A percentile compares a stretch with the other conserved stretches of the same genome.
Evolutionary conservation across 345 rosid species (phyloP).

Genomic region (Corchorus olitorius): DNA sequence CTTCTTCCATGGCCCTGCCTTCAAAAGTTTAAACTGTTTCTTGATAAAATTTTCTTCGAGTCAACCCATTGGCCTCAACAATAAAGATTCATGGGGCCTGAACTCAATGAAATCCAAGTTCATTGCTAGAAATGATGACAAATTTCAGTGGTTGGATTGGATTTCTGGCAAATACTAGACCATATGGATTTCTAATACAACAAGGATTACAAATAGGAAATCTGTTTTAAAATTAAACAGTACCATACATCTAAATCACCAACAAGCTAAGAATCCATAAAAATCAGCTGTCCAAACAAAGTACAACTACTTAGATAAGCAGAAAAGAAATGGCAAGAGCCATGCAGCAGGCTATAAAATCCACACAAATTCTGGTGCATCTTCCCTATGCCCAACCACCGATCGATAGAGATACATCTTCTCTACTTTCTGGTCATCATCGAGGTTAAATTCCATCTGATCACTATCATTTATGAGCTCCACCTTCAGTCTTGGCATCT

Average conservation of each 20-base stretch:
- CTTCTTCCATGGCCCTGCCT: neutral
- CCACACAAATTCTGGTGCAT: slow-evolving; percentile 77
- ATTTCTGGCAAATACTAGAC: slow-evolving; percentile 17
- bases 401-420: slow-evolving; percentile 87
- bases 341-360: slow-evolving; percentile 45
- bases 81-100: neutral
- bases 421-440: slow-evolving; percentile 60
- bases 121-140: neutral
- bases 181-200: slow-evolving; percentile 20
- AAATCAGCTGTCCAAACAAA: too few species aligned
- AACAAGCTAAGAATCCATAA: too few species aligned
- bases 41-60: neutral
- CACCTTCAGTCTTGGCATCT: slow-evolving; percentile 76
- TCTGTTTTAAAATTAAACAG: too few species aligned
- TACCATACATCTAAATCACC: too few species aligned
- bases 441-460: slow-evolving; percentile 30
- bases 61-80: neutral
- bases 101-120: neutral
- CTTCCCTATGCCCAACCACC: slow-evolving; percentile 72
- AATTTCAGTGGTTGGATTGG: neutral
- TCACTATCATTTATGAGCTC: slow-evolving; percentile 82
- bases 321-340: too few species aligned
- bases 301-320: too few species aligned
- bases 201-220: too few species aligned
- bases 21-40: neutral